Evolutionary conservation across 208 protist genomes (phyloP).

Genomic region (Porcisia deanei): DNA sequence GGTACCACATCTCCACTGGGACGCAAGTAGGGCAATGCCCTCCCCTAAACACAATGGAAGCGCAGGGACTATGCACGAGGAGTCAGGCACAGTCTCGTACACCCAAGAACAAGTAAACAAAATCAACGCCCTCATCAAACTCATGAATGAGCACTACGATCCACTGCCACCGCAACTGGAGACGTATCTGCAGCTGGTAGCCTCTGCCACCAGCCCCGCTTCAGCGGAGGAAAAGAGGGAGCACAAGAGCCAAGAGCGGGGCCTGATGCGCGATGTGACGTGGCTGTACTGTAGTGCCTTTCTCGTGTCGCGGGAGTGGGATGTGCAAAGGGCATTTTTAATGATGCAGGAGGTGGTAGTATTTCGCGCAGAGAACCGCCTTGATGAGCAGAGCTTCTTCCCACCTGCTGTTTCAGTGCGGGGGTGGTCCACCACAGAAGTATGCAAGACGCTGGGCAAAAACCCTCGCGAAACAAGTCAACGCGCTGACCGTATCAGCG

Average conservation of each 20-base stretch:
- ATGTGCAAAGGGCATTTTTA: conserved; percentile 52
- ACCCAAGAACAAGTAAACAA: conserved; percentile 36
- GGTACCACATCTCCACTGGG: too few species aligned
- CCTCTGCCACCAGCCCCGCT: neutral
- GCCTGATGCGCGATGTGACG: conserved; percentile 14
- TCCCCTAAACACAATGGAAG: neutral
- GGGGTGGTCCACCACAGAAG: conserved; percentile 30
- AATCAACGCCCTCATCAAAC: conserved; percentile 42
- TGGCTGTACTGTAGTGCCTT: conserved; percentile 50
- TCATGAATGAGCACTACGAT: conserved; percentile 33
- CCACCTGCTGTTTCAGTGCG: conserved; percentile 51
- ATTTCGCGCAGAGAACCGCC: conserved; percentile 33
- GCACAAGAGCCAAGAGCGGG: neutral
- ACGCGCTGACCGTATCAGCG: conserved; percentile 37
- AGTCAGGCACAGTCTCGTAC: neutral
- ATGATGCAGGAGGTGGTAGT: conserved; percentile 43
- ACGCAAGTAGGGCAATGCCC: neutral
- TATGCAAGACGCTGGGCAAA: conserved; percentile 11
- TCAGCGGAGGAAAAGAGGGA: conserved; percentile 9
- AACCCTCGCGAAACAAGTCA: neutral
- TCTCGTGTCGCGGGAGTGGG: conserved; percentile 51
- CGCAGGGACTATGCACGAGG: neutral
- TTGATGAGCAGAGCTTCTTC: conserved; percentile 43
- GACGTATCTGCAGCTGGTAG: conserved; percentile 7
- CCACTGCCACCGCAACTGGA: conserved; percentile 13